These are phyloP conservation scores for Aureobasidium vineae DNA, from an alignment of 2,329 filamentous ascomycete species.

Conservation along the genomic window DNA sequence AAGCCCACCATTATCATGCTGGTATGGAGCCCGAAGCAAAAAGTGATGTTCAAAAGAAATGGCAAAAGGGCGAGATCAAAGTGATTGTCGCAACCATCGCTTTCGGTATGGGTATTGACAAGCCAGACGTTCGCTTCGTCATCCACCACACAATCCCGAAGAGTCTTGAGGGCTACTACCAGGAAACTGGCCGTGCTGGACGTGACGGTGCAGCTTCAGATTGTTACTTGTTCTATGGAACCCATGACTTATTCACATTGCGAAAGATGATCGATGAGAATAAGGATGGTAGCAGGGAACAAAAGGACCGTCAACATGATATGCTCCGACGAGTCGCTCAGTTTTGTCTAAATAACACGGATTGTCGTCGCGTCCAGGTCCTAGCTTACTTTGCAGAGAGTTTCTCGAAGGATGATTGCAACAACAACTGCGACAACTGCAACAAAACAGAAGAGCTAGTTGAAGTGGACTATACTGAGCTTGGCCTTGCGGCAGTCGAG, in stretches of 20 bases:
- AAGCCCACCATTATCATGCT: constrained; percentile 83
- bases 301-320: constrained; percentile 77
- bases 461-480: constrained; percentile 70
- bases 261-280: constrained; percentile 80
- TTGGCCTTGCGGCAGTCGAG: constrained; percentile 67
- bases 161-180: constrained; percentile 95
- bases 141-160: constrained; percentile 93
- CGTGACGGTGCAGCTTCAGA: constrained; percentile 83
- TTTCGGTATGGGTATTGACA: constrained; percentile 99
- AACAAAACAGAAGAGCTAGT: constrained; percentile 68
- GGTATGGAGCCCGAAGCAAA: constrained; percentile 68
- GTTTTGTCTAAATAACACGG: constrained; percentile 84
- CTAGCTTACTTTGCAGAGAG: constrained; percentile 91
- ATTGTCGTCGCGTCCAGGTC: constrained; percentile 85
- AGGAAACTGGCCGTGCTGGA: constrained; percentile 93
- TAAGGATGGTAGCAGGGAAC: constrained; percentile 65
- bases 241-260: constrained; percentile 69
- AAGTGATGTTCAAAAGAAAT: constrained; percentile 68
- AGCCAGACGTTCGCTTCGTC: constrained; percentile 92
- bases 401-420: constrained; percentile 71
- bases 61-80: constrained; percentile 77
- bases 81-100: constrained; percentile 98
- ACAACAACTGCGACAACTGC: constrained; percentile 85
- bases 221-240: constrained; percentile 88
- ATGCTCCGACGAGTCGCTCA: constrained; percentile 84